Evolutionary conservation across 1,284 basidiomycete genomes (phyloP), one percentile per base, ranked within the genome.

Genomic region (Heterobasidion parviporum): DNA sequence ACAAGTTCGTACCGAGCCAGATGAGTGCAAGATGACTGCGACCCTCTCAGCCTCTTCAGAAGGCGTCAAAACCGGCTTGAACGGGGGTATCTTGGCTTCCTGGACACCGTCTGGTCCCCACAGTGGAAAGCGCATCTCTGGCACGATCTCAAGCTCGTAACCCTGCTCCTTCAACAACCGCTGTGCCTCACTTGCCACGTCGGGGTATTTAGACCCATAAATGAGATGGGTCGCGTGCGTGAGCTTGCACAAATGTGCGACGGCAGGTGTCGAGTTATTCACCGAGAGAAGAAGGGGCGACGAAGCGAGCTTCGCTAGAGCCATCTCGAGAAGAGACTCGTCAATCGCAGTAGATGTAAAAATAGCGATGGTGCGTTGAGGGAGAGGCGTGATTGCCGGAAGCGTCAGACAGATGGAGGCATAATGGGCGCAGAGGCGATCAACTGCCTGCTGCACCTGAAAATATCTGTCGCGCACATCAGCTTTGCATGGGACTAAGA

Each of bases 1-100:
- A 34, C 50, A 47, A 12, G 32, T 70, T 26, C 79, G 71, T 6
- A 80, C 80, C 12, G 81, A 83, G 41, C 83, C 83, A 1, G 75
- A 78, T 3, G 82, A 83, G 60, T 86, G 84, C n/a, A 86, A 69
- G 54, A 84, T 74, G 9, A 81, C 76, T 10, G 76, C 70, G 2
- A 76, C 73, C 18, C 80, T 65, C 15, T 68, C 61, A 6, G 58
- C 57, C 61, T 83, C 80, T 54, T 75, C 68, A 15, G 78, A 70
- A 1, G 77, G 77, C 0, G 66, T 72, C n/a, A 82, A 65, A 44
- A 68, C 63, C 1, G 68, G 59, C 6, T 69, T 64, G 61, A 70
- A 75, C 1, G 61, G 56, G 1, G 68, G 63, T 50, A 75, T 70
- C 47, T 69, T 67, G 26, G 67, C 59, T 10, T 69, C 63, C 6